Evolutionary conservation across 1,284 basidiomycete species (phyloP).

Genomic region (Rhodotorula glutinis): DNA sequence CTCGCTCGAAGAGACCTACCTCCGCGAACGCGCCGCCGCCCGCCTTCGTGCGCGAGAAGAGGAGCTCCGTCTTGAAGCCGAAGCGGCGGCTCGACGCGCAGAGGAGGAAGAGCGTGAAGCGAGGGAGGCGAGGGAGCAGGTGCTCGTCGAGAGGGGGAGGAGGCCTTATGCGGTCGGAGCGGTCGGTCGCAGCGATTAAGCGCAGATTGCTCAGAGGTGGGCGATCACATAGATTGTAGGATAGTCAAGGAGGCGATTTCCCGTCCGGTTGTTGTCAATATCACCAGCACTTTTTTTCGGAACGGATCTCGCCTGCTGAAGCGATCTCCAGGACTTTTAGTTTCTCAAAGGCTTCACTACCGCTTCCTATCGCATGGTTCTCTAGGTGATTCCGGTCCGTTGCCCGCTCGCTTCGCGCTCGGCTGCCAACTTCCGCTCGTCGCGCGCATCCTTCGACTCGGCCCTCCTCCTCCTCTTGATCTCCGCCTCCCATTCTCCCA

Average conservation of each 20-base stretch:
- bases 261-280: neutral
- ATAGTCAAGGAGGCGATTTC: no score
- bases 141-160: slow-evolving; percentile 3
- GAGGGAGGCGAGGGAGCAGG: slow-evolving; percentile 11
- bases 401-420: neutral
- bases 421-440: neutral
- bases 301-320: neutral
- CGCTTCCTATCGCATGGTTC: neutral
- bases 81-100: neutral
- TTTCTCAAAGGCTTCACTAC: no score
- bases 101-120: slow-evolving; percentile 15
- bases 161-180: slow-evolving; percentile 1
- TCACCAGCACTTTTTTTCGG: neutral
- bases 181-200: neutral
- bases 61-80: neutral
- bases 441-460: neutral
- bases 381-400: no score
- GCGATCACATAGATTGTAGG: no score
- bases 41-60: neutral
- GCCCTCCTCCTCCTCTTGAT: neutral
- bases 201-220: no score
- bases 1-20: neutral
- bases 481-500: slow-evolving; percentile 12
- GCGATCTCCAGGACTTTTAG: neutral
- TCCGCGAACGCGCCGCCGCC: neutral